These are phyloP conservation scores for Sarocladium brachiariae DNA, from an alignment of 2,329 filamentous ascomycete genomes.

Conservation along the genomic window DNA sequence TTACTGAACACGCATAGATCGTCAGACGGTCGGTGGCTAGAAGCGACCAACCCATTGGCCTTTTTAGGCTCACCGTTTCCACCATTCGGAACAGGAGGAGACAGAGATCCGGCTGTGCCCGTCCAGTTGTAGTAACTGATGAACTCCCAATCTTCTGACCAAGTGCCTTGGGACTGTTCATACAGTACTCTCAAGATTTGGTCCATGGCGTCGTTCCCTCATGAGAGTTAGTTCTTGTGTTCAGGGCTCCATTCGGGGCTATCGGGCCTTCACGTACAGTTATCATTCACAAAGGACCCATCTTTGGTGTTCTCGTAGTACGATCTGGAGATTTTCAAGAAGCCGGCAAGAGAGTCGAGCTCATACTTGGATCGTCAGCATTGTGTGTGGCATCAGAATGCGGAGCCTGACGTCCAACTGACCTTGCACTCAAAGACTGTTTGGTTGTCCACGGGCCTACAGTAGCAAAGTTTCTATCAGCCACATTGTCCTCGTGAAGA, in stretches of 20 bases:
- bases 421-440: constrained; percentile 83
- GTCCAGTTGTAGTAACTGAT: constrained; percentile 25
- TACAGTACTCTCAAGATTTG: constrained; percentile 20
- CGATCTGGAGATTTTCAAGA: constrained; percentile 73
- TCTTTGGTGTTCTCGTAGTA: constrained; percentile 72
- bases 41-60: constrained; percentile 69
- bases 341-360: constrained; percentile 82
- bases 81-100: constrained; percentile 47
- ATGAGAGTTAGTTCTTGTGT: constrained; percentile 42
- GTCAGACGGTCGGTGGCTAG: constrained; percentile 76
- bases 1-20: constrained; percentile 64
- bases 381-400: too few relatives aligned
- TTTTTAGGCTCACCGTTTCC: constrained; percentile 74
- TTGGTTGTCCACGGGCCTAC: constrained; percentile 31
- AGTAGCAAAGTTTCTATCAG: neutral
- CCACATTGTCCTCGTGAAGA: neutral
- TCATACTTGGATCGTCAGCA: constrained; percentile 54
- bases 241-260: neutral
- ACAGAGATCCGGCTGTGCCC: constrained; percentile 18
- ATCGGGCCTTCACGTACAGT: constrained; percentile 16
- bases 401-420: too few relatives aligned
- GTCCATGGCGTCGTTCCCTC: constrained; percentile 56
- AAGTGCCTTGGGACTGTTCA: constrained; percentile 21
- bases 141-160: constrained; percentile 19
- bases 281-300: constrained; percentile 46